phyloP scores from a whole-genome alignment of 441 rosid species.

The Hypseocharis bilobata region DNA sequence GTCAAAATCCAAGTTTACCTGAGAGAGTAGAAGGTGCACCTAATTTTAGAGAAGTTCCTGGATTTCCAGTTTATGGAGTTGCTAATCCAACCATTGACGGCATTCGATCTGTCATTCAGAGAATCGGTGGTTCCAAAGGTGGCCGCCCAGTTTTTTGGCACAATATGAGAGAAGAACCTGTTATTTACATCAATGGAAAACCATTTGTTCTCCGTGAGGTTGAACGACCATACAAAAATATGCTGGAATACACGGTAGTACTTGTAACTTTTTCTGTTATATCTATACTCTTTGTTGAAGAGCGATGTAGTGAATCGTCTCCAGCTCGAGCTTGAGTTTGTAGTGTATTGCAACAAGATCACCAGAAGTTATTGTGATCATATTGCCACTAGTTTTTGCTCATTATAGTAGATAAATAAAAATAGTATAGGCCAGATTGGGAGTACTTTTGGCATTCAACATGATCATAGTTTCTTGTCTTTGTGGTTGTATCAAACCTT shows the following conservation, averaged over 20 bases:
- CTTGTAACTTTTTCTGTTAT: conserved; percentile 1
- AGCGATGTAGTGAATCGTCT: conserved; percentile 7
- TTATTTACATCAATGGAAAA: conserved; percentile 88
- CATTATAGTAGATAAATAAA: neutral
- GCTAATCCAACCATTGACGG: conserved; percentile 97
- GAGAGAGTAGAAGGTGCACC: conserved; percentile 99
- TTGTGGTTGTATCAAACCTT: neutral
- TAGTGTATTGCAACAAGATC: conserved; percentile 4
- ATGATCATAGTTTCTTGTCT: conserved; percentile 1
- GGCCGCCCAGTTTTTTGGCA: conserved; percentile 90
- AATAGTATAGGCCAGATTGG: neutral
- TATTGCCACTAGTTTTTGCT: conserved; percentile 1
- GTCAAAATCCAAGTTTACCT: conserved; percentile 66
- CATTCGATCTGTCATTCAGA: conserved; percentile 69
- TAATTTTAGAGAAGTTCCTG: conserved; percentile 91
- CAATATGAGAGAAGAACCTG: conserved; percentile 99
- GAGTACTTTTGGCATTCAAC: neutral
- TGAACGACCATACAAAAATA: conserved; percentile 93
- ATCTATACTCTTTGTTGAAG: conserved; percentile 12
- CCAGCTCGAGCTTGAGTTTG: neutral
- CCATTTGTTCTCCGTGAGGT: conserved; percentile 98
- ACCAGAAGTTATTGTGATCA: neutral
- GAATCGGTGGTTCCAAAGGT: conserved; percentile 74
- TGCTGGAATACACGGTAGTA: conserved; percentile 91
- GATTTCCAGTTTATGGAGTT: conserved; percentile 97